Conservation (phyloP, 768 basidiomycete species). For the Xerocomellus chrysenteron region DNA sequence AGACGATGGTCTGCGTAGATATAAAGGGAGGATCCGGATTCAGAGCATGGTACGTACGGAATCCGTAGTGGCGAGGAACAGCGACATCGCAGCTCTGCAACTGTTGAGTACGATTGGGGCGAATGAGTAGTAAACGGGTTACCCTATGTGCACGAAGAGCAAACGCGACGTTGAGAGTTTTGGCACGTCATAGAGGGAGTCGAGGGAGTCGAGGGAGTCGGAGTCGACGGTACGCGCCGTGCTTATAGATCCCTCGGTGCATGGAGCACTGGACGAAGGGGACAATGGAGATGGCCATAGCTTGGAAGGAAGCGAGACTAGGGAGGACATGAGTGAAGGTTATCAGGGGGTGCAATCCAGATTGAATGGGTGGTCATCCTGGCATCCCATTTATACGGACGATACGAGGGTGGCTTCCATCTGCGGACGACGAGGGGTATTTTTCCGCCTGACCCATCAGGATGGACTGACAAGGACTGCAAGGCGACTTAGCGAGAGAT, state of each 20-base stretch:
- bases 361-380: conserved; percentile 4
- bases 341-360: conserved; percentile 1
- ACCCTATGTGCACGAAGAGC: conserved; percentile 71
- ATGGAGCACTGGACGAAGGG: conserved; percentile 6
- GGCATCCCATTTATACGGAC: conserved; percentile 27
- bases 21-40: conserved; percentile 4
- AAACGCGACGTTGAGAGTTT: conserved; percentile 55
- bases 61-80: conserved; percentile 87
- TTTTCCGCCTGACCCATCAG: conserved; percentile 20
- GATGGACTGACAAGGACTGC: conserved; percentile 13
- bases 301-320: conserved; percentile 7
- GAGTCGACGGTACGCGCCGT: conserved; percentile 21
- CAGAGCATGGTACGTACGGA: conserved; percentile 48
- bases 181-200: conserved; percentile 18
- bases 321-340: conserved; percentile 18
- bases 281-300: conserved; percentile 2
- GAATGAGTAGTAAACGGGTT: conserved; percentile 8
- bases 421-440: conserved; percentile 16
- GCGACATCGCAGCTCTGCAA: conserved; percentile 67
- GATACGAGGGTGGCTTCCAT: conserved; percentile 23
- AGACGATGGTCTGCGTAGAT: conserved; percentile 60
- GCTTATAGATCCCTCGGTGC: conserved; percentile 22
- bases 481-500: conserved; percentile 28
- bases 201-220: conserved; percentile 23
- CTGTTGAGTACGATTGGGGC: conserved; percentile 12